These are phyloP conservation scores for Fimicolochytrium jonesii DNA, from an alignment of 192 early-diverging fungal genomes.

Conservation along the genomic window DNA sequence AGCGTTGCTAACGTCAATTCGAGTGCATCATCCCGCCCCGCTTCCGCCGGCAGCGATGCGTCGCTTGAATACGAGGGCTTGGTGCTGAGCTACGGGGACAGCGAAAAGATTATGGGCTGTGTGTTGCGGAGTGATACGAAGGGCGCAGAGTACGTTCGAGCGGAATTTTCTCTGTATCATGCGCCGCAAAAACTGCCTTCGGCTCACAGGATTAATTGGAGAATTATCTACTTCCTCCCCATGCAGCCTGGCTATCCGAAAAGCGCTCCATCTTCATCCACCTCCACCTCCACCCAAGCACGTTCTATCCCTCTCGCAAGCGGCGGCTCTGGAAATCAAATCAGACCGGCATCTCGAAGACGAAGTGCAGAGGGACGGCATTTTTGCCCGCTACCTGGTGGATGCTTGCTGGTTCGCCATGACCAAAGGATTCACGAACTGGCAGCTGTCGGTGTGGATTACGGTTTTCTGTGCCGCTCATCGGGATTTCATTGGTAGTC, in stretches of 20 bases:
- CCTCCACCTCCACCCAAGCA: conserved; percentile 9
- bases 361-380: not conserved
- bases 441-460: conserved; percentile 19
- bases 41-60: too few species aligned
- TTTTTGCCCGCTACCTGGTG: not conserved
- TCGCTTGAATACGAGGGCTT: too few species aligned
- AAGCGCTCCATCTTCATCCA: not conserved
- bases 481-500: not conserved
- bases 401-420: conserved; percentile 2
- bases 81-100: too few species aligned
- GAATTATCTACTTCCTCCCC: too few species aligned
- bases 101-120: too few species aligned
- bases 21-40: too few species aligned
- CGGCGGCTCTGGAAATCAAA: not conserved
- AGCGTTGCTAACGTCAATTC: too few species aligned
- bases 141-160: too few species aligned
- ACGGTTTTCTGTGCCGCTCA: conserved; percentile 10
- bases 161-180: too few species aligned
- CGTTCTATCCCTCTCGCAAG: not conserved
- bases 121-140: too few species aligned
- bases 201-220: too few species aligned
- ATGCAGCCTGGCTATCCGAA: conserved; percentile 7
- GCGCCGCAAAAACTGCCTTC: too few species aligned
- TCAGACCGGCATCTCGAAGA: conserved; percentile 9
- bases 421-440: conserved; percentile 8